Percentiles rank a stretch among this genome's conserved stretches.
These are phyloP conservation scores for Plantago rigida DNA, from an alignment of 305 asterid species.

Conservation along the genomic window DNA sequence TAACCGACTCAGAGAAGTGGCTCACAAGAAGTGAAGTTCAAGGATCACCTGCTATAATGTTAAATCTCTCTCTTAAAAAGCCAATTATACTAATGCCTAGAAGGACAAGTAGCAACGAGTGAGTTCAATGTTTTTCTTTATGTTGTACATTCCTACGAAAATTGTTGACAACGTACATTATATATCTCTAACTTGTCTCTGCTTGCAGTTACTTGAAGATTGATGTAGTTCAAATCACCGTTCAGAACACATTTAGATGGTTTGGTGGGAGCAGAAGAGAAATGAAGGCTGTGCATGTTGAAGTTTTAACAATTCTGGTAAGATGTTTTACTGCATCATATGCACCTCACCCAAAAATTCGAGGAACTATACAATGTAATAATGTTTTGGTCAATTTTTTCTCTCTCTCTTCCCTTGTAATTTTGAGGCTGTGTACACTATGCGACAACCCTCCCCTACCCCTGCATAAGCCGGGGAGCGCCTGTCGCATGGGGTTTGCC, in stretches of 20 bases:
- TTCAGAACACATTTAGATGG: constrained; percentile 76
- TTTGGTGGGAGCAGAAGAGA: constrained; percentile 60
- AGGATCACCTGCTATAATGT: constrained; percentile 85
- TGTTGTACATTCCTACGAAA: constrained; percentile 9
- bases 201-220: constrained; percentile 86
- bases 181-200: constrained; percentile 20
- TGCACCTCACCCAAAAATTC: too few species aligned
- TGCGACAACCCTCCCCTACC: too few species aligned
- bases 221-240: constrained; percentile 90
- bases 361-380: too few species aligned
- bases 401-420: too few species aligned
- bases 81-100: constrained; percentile 92
- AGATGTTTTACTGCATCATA: constrained; percentile 28
- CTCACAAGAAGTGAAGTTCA: constrained; percentile 69
- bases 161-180: constrained; percentile 1
- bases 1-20: constrained; percentile 63
- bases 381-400: not conserved
- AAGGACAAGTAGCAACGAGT: constrained; percentile 75
- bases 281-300: constrained; percentile 77
- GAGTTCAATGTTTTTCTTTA: constrained; percentile 30
- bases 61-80: constrained; percentile 73
- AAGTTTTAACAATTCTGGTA: constrained; percentile 60
- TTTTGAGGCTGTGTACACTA: too few species aligned
- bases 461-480: too few species aligned
- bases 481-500: too few species aligned